Conservation (phyloP, 2,329 filamentous ascomycete genomes). For the Furcasterigmium furcatum region DNA sequence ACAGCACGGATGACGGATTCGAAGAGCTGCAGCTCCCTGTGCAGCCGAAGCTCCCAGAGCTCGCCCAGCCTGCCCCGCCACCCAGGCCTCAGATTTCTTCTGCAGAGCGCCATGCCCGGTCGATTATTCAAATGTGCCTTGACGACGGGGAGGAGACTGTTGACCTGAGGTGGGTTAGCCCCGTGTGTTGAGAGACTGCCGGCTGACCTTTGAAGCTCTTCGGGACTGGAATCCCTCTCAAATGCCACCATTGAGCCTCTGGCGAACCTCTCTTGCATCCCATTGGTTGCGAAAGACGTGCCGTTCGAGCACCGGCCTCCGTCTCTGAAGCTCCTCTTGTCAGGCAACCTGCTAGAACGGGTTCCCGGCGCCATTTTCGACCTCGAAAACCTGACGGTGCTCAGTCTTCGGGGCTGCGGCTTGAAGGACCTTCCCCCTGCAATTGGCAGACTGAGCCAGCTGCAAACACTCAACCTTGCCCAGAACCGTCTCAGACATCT, state of each 20-base stretch:
- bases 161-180: constrained; percentile 55
- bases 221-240: constrained; percentile 50
- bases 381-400: constrained; percentile 57
- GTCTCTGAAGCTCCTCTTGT: constrained; percentile 58
- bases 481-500: constrained; percentile 60
- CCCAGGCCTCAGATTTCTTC: constrained; percentile 22
- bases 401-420: constrained; percentile 64
- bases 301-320: constrained; percentile 58
- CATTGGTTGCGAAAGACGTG: constrained; percentile 50
- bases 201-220: constrained; percentile 23
- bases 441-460: constrained; percentile 54
- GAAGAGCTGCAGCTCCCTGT: constrained; percentile 26
- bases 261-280: constrained; percentile 50
- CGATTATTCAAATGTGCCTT: constrained; percentile 47
- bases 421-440: constrained; percentile 58
- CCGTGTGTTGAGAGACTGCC: background rate
- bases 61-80: constrained; percentile 20
- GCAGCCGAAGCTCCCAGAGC: constrained; percentile 32
- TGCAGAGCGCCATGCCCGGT: constrained; percentile 41
- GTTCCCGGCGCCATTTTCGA: constrained; percentile 61
- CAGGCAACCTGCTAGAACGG: constrained; percentile 51
- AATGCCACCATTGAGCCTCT: constrained; percentile 56
- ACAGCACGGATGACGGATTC: constrained; percentile 41
- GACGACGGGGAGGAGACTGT: constrained; percentile 57
- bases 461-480: constrained; percentile 62